These are phyloP conservation scores for Yamadazyma oceani DNA, from an alignment of 1,139 yeast species.

Conservation along the genomic window DNA sequence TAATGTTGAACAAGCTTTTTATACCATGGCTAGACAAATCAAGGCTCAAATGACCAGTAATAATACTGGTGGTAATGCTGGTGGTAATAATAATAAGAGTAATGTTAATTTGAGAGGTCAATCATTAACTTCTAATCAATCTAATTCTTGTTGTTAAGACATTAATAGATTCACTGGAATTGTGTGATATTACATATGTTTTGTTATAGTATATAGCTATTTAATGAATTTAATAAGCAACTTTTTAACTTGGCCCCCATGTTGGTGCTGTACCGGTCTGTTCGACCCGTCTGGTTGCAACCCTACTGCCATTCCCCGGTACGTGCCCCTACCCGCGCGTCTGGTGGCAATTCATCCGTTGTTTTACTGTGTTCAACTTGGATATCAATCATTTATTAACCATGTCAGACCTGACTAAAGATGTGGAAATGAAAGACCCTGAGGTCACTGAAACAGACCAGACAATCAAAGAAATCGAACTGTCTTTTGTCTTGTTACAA, in stretches of 20 bases:
- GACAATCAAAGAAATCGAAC: conserved; percentile 45
- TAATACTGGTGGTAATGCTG: conserved; percentile 39
- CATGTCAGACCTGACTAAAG: conserved; percentile 8
- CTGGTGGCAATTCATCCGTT: background rate
- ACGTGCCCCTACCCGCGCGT: conserved; percentile 1
- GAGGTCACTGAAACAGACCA: conserved; percentile 8
- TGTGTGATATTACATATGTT: background rate
- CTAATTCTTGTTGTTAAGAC: conserved; percentile 74
- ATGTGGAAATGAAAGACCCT: conserved; percentile 9
- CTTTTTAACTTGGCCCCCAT: conserved; percentile 21
- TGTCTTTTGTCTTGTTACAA: conserved; percentile 53
- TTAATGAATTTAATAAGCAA: background rate
- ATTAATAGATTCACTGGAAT: background rate
- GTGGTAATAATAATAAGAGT: conserved; percentile 48
- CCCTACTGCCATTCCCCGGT: background rate
- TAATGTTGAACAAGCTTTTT: conserved; percentile 96
- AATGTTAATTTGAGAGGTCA: conserved; percentile 89
- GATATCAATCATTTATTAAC: conserved; percentile 30
- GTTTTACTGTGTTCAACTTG: conserved; percentile 4
- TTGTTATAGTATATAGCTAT: background rate
- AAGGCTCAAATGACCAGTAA: conserved; percentile 91
- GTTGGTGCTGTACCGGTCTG: too few relatives aligned
- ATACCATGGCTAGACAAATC: conserved; percentile 98
- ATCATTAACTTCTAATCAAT: conserved; percentile 66
- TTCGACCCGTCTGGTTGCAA: too few relatives aligned